Percentiles rank a stretch among this genome's conserved stretches.
These are phyloP conservation scores for Amanita pseudoporphyria DNA, from an alignment of 768 basidiomycete species.

Conservation along the genomic window DNA sequence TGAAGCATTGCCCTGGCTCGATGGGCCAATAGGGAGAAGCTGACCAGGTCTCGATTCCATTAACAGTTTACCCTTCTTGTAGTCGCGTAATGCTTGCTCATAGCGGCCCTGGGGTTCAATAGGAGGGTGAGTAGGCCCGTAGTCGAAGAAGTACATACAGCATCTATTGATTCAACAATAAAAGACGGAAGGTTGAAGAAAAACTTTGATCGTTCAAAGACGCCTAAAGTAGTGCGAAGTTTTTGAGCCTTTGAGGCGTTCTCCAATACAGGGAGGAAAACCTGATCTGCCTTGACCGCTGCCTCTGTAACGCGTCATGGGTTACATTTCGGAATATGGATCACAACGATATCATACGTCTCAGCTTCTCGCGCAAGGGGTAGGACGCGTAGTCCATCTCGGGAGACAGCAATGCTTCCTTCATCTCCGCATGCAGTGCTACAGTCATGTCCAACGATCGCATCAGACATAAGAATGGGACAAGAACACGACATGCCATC, in stretches of 20 bases:
- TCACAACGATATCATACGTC: slow-evolving; percentile 41
- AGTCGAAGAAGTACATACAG: slow-evolving; percentile 38
- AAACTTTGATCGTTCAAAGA: slow-evolving; percentile 96
- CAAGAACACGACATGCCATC: slow-evolving; percentile 49
- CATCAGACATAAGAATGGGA: neutral
- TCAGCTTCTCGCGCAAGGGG: slow-evolving; percentile 75
- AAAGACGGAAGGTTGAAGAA: slow-evolving; percentile 96
- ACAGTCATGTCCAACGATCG: slow-evolving; percentile 7
- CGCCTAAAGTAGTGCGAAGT: slow-evolving; percentile 83
- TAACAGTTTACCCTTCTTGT: slow-evolving; percentile 92
- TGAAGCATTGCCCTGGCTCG: slow-evolving; percentile 27
- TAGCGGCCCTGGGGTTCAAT: slow-evolving; percentile 64
- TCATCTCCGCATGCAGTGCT: slow-evolving; percentile 93
- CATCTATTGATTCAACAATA: slow-evolving; percentile 82
- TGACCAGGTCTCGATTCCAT: slow-evolving; percentile 86
- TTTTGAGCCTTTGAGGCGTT: slow-evolving; percentile 93
- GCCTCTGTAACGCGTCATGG: slow-evolving; percentile 45
- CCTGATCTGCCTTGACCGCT: slow-evolving; percentile 89
- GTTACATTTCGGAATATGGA: slow-evolving; percentile 1
- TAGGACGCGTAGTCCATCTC: slow-evolving; percentile 76
- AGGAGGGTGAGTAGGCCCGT: neutral
- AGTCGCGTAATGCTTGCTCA: slow-evolving; percentile 88
- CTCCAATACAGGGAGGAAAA: slow-evolving; percentile 93
- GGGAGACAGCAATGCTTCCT: slow-evolving; percentile 70
- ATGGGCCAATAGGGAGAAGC: slow-evolving; percentile 61